phyloP scores from a whole-genome alignment of 225 moss, liverwort and hornwort species.

The Physcomitrium patens region DNA sequence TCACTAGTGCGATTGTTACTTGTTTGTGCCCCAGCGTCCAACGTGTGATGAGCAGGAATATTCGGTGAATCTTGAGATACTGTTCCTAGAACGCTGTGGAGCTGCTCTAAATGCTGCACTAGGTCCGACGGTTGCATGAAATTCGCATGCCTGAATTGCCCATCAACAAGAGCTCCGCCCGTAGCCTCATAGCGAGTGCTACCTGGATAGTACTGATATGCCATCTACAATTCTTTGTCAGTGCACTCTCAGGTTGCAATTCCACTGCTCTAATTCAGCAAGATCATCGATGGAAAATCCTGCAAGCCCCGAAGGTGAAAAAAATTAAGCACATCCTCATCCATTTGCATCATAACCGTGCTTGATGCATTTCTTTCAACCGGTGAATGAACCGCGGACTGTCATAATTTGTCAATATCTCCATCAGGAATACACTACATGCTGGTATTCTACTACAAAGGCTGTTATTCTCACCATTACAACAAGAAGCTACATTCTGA shows the following conservation, averaged over 20 bases:
- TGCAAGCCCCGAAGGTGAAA: conserved; percentile 22
- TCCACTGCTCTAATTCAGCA: conserved; percentile 30
- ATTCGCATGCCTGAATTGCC: conserved; percentile 34
- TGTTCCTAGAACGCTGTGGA: conserved; percentile 35
- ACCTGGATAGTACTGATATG: conserved; percentile 51
- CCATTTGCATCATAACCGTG: conserved; percentile 5
- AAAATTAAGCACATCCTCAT: background rate
- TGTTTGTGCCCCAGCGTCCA: conserved; percentile 31
- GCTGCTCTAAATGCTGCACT: conserved; percentile 52
- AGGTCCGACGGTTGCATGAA: conserved; percentile 32
- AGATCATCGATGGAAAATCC: conserved; percentile 17
- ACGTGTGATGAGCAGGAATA: conserved; percentile 30
- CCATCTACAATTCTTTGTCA: conserved; percentile 41
- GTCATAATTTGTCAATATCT: background rate
- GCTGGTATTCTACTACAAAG: background rate
- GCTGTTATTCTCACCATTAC: background rate
- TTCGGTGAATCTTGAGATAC: conserved; percentile 34
- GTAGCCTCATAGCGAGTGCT: conserved; percentile 39
- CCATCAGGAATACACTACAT: background rate
- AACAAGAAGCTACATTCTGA: conserved; percentile 12
- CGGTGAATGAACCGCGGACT: background rate
- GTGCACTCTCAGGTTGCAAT: conserved; percentile 19
- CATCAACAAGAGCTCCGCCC: conserved; percentile 43
- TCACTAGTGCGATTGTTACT: conserved; percentile 40
- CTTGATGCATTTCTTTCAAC: conserved; percentile 3